Base-by-base conservation (phyloP, 2,329 filamentous ascomycete species). In the Alternaria arbusti region DNA sequence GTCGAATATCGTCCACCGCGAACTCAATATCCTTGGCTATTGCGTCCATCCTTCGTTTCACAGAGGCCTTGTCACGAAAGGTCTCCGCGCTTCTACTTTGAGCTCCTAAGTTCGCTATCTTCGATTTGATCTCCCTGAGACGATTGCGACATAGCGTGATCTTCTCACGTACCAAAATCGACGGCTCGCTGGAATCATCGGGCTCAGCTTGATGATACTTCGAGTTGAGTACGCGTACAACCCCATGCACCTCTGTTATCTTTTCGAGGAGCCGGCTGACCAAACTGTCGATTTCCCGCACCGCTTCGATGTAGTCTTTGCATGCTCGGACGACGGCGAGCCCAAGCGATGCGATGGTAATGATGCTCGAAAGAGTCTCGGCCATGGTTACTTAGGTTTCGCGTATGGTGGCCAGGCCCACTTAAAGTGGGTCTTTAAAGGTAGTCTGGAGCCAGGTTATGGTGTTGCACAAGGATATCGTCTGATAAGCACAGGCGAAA, bases 321-420 rank as follows among this genome's bases (percentile, higher is more conserved):
- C 63, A 66, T 15, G 61, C 64, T 23, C 56, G 22, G 28, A 72
- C 61, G 11, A 70, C 40, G 17, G 57, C 51, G 3, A 66, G 52
- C 3, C 60, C 63, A 8, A 67, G 10, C 32, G 65, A 51, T 36
- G 59, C 60, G 36, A 72, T 54, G 23, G 66, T 70, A 20, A 69
- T 57, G 13, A 70, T 58, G 47, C 61, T 61, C 2, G 67, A 63
- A 2, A 64, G 46, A 2, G 63, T 32, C 26, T 72, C 70, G 13
- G 70, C 69, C 70, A 72, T 71, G n/a, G 13, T 57, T 51, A 46
- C 43, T 20, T 22, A 10, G 40, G 36, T n/a, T 3, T 22, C 12
- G 36, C 25, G 22, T 9, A 0, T 11, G 52, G 8, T 54, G 15
- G 30, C 9, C 23, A 15, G 36, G 23, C 32, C 49, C 15, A 4